Evolutionary conservation across 2,329 filamentous ascomycete species (phyloP).

Genomic region (Colletotrichum costaricense): DNA sequence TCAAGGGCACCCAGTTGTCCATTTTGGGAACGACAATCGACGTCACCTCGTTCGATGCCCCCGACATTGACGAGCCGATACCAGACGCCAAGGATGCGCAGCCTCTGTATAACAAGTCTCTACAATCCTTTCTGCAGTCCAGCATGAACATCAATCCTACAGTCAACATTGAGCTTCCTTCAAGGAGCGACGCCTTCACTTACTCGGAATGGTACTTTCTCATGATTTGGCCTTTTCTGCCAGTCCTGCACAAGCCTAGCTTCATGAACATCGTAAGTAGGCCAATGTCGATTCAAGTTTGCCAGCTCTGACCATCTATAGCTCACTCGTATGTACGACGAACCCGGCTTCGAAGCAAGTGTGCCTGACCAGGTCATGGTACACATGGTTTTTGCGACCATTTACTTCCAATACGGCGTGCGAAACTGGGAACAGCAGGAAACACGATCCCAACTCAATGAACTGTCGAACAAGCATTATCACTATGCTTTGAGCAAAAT

Average conservation of each 20-base stretch:
- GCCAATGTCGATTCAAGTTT: not conserved
- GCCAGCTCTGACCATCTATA: constrained; percentile 41
- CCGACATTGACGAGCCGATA: constrained; percentile 72
- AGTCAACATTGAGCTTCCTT: constrained; percentile 70
- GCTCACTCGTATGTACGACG: constrained; percentile 77
- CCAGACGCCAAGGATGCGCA: constrained; percentile 52
- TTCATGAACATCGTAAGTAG: constrained; percentile 74
- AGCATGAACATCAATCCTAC: constrained; percentile 69
- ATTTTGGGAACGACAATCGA: constrained; percentile 85
- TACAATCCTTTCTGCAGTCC: constrained; percentile 76
- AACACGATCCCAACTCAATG: constrained; percentile 66
- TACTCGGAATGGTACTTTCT: constrained; percentile 83
- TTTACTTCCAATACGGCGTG: constrained; percentile 81
- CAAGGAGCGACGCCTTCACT: constrained; percentile 71
- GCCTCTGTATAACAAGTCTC: constrained; percentile 76
- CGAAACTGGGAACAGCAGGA: constrained; percentile 71
- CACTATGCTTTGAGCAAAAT: constrained; percentile 79
- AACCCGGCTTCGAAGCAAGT: constrained; percentile 70
- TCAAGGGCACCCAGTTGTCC: constrained; percentile 81
- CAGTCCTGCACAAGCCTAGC: constrained; percentile 80
- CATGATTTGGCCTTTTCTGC: constrained; percentile 77
- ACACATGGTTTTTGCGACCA: constrained; percentile 83
- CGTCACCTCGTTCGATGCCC: constrained; percentile 76
- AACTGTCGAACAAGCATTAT: constrained; percentile 80
- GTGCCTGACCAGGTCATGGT: constrained; percentile 75